Conservation (phyloP, 805 yeast genomes). For the Myxozyma mucilagina region DNA sequence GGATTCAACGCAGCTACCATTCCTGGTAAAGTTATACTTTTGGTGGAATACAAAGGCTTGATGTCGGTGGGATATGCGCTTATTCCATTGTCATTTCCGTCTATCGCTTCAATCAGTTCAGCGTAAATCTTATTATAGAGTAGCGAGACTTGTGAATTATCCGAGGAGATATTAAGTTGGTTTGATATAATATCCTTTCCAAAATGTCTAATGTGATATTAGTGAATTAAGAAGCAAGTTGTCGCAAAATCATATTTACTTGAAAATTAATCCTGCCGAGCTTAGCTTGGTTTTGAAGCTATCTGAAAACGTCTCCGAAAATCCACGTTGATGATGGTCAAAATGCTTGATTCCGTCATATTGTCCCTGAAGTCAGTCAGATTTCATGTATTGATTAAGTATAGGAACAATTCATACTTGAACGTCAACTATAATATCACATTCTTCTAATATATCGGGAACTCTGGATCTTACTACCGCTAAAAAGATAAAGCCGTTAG, state of each 20-base stretch:
- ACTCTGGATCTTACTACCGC: slow-evolving; percentile 80
- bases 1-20: slow-evolving; percentile 82
- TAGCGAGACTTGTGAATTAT: slow-evolving; percentile 52
- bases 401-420: background rate
- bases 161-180: slow-evolving; percentile 46
- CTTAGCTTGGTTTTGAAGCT: slow-evolving; percentile 75
- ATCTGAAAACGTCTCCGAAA: slow-evolving; percentile 65
- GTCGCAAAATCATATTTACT: slow-evolving; percentile 36
- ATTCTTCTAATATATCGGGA: slow-evolving; percentile 74
- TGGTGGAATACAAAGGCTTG: slow-evolving; percentile 66
- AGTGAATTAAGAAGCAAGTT: background rate
- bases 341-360: slow-evolving; percentile 83
- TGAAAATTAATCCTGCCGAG: slow-evolving; percentile 91
- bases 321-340: slow-evolving; percentile 97
- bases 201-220: slow-evolving; percentile 38
- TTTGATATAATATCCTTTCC: slow-evolving; percentile 48
- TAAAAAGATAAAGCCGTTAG: background rate
- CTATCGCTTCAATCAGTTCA: slow-evolving; percentile 86
- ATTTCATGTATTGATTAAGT: background rate
- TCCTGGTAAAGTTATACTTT: slow-evolving; percentile 73
- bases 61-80: slow-evolving; percentile 61
- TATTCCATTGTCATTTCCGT: slow-evolving; percentile 95
- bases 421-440: slow-evolving; percentile 56
- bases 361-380: slow-evolving; percentile 50
- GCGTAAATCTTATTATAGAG: slow-evolving; percentile 77